These are phyloP conservation scores for Cicer pinnatifidum DNA, from an alignment of 306 rosid genomes.

Conservation along the genomic window DNA sequence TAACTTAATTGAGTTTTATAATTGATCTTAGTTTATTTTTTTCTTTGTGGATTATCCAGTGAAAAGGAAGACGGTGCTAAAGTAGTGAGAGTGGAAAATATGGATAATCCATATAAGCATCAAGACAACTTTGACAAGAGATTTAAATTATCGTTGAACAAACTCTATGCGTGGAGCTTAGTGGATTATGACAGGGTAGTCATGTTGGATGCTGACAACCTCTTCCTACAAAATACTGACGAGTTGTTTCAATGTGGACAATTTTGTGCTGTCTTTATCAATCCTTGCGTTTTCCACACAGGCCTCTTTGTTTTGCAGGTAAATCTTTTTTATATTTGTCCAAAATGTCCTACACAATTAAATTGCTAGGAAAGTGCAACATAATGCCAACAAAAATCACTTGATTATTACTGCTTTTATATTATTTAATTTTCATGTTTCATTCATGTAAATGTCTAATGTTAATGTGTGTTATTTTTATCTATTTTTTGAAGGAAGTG, in stretches of 20 bases:
- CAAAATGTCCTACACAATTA: background rate
- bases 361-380: background rate
- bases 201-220: constrained; percentile 92
- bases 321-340: background rate
- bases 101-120: constrained; percentile 75
- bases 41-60: constrained; percentile 41
- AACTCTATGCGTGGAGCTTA: constrained; percentile 87
- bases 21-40: background rate
- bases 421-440: background rate
- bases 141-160: constrained; percentile 77
- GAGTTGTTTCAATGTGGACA: constrained; percentile 90
- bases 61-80: constrained; percentile 87
- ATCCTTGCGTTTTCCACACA: constrained; percentile 87
- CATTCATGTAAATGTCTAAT: background rate
- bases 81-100: constrained; percentile 78
- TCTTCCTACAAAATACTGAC: constrained; percentile 73
- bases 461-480: too few relatives aligned
- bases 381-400: constrained; percentile 15
- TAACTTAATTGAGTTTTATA: background rate
- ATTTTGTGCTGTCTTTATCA: constrained; percentile 87
- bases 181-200: constrained; percentile 83
- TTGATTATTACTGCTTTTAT: background rate
- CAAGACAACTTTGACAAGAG: constrained; percentile 74
- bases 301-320: constrained; percentile 94
- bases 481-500: too few relatives aligned